phyloP scores from a whole-genome alignment of 1,139 yeast species.

The Suhomyces atakaporum region DNA sequence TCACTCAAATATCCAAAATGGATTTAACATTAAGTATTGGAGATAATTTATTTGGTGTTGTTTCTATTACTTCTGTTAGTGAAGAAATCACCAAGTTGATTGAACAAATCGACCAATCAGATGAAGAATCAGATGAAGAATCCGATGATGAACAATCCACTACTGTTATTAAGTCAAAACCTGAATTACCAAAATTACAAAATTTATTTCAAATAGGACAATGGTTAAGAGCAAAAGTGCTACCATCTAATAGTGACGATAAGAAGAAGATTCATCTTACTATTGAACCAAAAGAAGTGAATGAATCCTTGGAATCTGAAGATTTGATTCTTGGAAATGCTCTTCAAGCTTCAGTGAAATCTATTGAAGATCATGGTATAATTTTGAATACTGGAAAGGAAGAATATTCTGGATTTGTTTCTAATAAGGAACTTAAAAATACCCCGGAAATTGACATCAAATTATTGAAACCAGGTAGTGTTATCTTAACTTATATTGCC shows the following conservation, averaged over 20 bases:
- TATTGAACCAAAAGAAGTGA: slow-evolving; percentile 74
- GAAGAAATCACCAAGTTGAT: slow-evolving; percentile 58
- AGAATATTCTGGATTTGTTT: slow-evolving; percentile 67
- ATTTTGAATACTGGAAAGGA: slow-evolving; percentile 69
- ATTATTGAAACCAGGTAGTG: slow-evolving; percentile 41
- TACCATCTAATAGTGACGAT: slow-evolving; percentile 30
- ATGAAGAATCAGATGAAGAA: slow-evolving; percentile 45
- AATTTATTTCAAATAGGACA: slow-evolving; percentile 69
- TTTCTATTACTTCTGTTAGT: slow-evolving; percentile 76
- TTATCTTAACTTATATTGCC: slow-evolving; percentile 50
- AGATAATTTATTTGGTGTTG: slow-evolving; percentile 79
- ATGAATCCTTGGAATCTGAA: slow-evolving; percentile 59
- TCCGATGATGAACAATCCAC: slow-evolving; percentile 42
- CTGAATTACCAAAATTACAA: slow-evolving; percentile 57
- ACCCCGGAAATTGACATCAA: slow-evolving; percentile 23
- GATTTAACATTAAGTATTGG: slow-evolving; percentile 75
- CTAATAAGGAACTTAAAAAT: slow-evolving; percentile 59
- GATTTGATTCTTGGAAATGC: slow-evolving; percentile 65
- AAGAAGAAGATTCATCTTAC: slow-evolving; percentile 69
- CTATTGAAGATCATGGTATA: slow-evolving; percentile 91
- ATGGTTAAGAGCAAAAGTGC: slow-evolving; percentile 81
- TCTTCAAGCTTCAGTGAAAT: slow-evolving; percentile 74
- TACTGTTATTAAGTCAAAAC: slow-evolving; percentile 30
- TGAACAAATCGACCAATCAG: slow-evolving; percentile 51
- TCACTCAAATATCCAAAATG: slow-evolving; percentile 57